These are phyloP conservation scores for Craspedostauros australis DNA, from an alignment of 108 stramenopile genomes.

Conservation along the genomic window DNA sequence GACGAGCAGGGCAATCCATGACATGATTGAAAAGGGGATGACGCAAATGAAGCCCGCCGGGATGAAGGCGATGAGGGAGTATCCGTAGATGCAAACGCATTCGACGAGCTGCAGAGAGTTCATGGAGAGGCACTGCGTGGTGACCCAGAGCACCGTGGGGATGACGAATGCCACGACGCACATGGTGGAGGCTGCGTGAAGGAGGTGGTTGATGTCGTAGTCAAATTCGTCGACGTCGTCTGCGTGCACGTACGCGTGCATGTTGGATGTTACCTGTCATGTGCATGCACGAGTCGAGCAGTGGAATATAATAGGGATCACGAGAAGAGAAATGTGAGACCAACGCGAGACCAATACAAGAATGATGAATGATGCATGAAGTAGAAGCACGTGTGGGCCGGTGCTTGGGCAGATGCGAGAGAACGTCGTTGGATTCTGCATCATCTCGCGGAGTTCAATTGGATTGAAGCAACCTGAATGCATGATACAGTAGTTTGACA, in stretches of 20 bases:
- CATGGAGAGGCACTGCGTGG: slow-evolving; percentile 47
- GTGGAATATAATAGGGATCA: not conserved
- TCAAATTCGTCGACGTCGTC: slow-evolving; percentile 67
- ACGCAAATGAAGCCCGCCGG: slow-evolving; percentile 50
- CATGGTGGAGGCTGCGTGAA: slow-evolving; percentile 53
- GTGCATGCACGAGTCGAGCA: not conserved
- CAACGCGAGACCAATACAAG: too few species aligned
- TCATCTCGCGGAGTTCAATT: too few species aligned
- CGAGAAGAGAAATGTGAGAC: not conserved
- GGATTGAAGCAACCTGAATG: too few species aligned
- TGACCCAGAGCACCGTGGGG: slow-evolving; percentile 48
- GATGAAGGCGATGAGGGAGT: slow-evolving; percentile 67
- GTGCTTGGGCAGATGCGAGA: too few species aligned
- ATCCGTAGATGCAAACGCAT: slow-evolving; percentile 77
- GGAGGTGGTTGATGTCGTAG: slow-evolving; percentile 69
- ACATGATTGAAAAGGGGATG: slow-evolving; percentile 45
- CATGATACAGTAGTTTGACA: too few species aligned
- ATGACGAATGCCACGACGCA: slow-evolving; percentile 44
- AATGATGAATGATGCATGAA: too few species aligned
- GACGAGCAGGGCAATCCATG: slow-evolving; percentile 43
- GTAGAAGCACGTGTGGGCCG: too few species aligned
- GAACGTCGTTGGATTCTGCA: too few species aligned
- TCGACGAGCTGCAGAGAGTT: slow-evolving; percentile 41
- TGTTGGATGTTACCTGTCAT: slow-evolving; percentile 25
- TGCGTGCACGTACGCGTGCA: slow-evolving; percentile 28